Base-by-base conservation (phyloP, 2,329 filamentous ascomycete species). In the Teratosphaeria viscida region DNA sequence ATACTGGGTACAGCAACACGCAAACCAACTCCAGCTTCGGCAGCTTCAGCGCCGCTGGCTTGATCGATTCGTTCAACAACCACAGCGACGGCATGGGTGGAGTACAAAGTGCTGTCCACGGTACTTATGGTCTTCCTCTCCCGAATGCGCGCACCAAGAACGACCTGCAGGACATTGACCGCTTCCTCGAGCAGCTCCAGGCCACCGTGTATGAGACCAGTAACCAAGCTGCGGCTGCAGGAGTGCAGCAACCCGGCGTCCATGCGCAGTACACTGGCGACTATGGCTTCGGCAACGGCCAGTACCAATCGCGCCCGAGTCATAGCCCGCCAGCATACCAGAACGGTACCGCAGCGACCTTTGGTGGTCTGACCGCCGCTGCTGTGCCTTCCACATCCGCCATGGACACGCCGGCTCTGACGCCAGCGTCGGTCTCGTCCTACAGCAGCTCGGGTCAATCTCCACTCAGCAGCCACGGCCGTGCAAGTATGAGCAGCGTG, bases 111-210 rank as follows among this genome's bases (percentile, higher is more conserved):
- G 81, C 85, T 43, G 81, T 87, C 66, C 82, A 87, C 49, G 85
- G 90, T 72, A 89, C 92, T 57, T 96, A 96, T 77, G 90, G 90
- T 63, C 81, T 96, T 61, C 90, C 94, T 58, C 85, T 91, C 10
- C 90, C 95, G 79, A 95, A 91, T 68, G 82, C 95, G 59, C 86
- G 92, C 70, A 96, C 92, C 55, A 96, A 97, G 82, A 91, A 85
- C 73, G 94, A 99, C 72, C 81, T 99, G 52, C 79, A 95, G 72
- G 91, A 95, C 73, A 92, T 97, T 70, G 94, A 97, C 73, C 88
- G 91, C 71, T 89, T 97, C 73, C 83, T 99, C 59, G 91, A 96
- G 76, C 90, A 96, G 76, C 92, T 97, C 81, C 92, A 96, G 76
- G 86, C 88, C 64, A 96, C 92, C 54, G 90, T 97, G 55, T 97